Evolutionary conservation across 2,329 filamentous ascomycete genomes (phyloP).

Genomic region (Nothopassalora personata): DNA sequence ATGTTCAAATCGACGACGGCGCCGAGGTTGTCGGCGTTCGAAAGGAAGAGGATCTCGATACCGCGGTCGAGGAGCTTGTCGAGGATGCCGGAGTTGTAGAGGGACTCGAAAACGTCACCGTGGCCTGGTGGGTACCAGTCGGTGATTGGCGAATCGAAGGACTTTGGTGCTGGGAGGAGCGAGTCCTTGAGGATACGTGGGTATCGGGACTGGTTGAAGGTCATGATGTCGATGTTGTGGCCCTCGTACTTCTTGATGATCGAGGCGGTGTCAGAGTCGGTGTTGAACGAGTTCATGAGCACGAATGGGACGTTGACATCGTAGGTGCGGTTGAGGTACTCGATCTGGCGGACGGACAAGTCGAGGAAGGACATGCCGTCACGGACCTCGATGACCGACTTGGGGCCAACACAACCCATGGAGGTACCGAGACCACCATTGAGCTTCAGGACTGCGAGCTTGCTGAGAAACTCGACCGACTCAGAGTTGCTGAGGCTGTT

Average conservation of each 20-base stretch:
- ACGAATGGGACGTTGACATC: conserved; percentile 95
- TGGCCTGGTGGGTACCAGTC: conserved; percentile 99
- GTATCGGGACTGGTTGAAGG: conserved; percentile 99
- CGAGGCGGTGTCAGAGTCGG: conserved; percentile 91
- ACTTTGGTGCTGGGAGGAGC: conserved; percentile 89
- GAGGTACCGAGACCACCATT: conserved; percentile 99
- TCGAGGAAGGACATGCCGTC: conserved; percentile 99
- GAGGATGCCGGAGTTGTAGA: conserved; percentile 98
- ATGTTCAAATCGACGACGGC: conserved; percentile 97
- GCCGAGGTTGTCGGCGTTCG: conserved; percentile 97
- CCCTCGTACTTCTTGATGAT: conserved; percentile 99
- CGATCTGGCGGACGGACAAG: conserved; percentile 95
- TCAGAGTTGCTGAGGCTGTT: conserved; percentile 82
- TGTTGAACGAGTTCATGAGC: conserved; percentile 99
- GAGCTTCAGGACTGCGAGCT: conserved; percentile 96
- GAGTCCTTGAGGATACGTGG: conserved; percentile 98
- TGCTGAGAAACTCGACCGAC: conserved; percentile 90
- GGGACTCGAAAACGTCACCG: conserved; percentile 98
- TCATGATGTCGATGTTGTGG: conserved; percentile 98
- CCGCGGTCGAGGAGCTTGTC: conserved; percentile 93
- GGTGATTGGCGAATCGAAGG: conserved; percentile 75
- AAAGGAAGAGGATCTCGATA: conserved; percentile 96
- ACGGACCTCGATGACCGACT: conserved; percentile 98
- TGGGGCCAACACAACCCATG: conserved; percentile 98
- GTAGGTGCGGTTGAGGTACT: conserved; percentile 98